phyloP scores from a whole-genome alignment of 208 protist genomes.

The Kentomonas sorsogonicus region DNA sequence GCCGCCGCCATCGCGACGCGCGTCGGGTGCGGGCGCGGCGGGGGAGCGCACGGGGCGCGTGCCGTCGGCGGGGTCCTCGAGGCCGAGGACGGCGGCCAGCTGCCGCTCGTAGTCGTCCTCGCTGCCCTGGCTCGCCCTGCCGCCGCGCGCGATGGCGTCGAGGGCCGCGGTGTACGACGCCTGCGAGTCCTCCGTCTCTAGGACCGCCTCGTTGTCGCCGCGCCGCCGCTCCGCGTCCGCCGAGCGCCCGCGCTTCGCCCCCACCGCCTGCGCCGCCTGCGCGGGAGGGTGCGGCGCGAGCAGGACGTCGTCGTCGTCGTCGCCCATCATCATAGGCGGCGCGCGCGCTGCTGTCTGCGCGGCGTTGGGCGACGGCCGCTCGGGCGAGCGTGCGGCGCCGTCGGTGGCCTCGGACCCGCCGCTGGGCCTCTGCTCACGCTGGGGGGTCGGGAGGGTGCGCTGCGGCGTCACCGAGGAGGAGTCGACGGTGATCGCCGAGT shows the following conservation, averaged over 20 bases:
- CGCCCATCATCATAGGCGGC: conserved; percentile 16
- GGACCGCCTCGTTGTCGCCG: no score
- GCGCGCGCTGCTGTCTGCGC: conserved; percentile 11
- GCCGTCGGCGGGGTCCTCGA: neutral
- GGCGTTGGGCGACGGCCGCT: neutral
- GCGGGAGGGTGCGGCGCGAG: conserved; percentile 49
- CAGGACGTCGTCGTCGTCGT: conserved; percentile 75
- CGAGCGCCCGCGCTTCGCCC: neutral
- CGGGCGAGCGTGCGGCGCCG: no score
- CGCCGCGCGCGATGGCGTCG: neutral
- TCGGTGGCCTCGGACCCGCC: neutral
- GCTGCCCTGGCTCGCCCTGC: neutral
- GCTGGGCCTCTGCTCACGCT: neutral
- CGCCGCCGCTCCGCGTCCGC: neutral
- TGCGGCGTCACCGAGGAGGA: neutral
- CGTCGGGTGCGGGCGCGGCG: no score
- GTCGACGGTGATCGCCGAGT: neutral
- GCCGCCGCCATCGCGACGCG: no score
- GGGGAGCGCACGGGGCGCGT: neutral
- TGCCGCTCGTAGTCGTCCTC: neutral
- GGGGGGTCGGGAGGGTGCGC: neutral
- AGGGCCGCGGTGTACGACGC: neutral
- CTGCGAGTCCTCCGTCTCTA: no score
- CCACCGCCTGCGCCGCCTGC: neutral
- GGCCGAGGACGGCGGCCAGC: neutral